Conservation (phyloP, 805 yeast species). For the Brettanomyces sp. region DNA sequence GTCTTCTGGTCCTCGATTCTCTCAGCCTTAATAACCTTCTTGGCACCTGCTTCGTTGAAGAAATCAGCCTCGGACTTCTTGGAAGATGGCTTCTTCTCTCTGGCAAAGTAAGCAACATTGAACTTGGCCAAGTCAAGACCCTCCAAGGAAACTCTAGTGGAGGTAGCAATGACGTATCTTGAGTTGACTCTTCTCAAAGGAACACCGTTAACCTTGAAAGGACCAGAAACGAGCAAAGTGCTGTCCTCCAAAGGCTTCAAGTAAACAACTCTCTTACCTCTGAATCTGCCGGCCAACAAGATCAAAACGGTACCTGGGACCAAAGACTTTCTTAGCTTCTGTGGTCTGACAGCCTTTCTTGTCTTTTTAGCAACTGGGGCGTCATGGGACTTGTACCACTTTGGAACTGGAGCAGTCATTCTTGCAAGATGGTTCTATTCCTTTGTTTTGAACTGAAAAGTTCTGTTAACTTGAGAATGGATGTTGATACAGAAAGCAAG, state of each 20-base stretch:
- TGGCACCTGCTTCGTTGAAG: slow-evolving; percentile 70
- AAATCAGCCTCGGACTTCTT: slow-evolving; percentile 88
- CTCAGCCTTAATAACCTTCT: slow-evolving; percentile 85
- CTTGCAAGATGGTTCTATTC: slow-evolving; percentile 3
- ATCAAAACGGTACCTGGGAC: slow-evolving; percentile 48
- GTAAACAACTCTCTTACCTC: slow-evolving; percentile 99
- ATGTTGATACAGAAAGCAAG: too few relatives aligned
- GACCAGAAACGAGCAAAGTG: slow-evolving; percentile 96
- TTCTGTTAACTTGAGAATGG: not conserved
- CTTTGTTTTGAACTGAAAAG: slow-evolving; percentile 3
- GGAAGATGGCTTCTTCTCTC: slow-evolving; percentile 79
- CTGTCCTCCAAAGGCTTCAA: slow-evolving; percentile 95
- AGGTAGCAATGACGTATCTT: slow-evolving; percentile 97
- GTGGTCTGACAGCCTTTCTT: slow-evolving; percentile 90
- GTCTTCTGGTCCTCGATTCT: slow-evolving; percentile 95
- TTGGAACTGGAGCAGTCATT: slow-evolving; percentile 16
- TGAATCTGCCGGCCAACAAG: slow-evolving; percentile 97
- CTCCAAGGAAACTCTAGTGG: slow-evolving; percentile 76
- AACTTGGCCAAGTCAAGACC: slow-evolving; percentile 83
- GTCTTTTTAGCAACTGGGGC: slow-evolving; percentile 79
- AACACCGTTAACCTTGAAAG: slow-evolving; percentile 99
- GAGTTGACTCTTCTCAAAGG: slow-evolving; percentile 99
- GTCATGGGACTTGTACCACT: slow-evolving; percentile 54
- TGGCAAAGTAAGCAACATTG: slow-evolving; percentile 92
- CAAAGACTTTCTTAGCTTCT: slow-evolving; percentile 76